A percentile compares a stretch with the other conserved stretches of the same genome.
Evolutionary conservation across 2,329 filamentous ascomycete species (phyloP).

Genomic region (Colletotrichum endophyticum): DNA sequence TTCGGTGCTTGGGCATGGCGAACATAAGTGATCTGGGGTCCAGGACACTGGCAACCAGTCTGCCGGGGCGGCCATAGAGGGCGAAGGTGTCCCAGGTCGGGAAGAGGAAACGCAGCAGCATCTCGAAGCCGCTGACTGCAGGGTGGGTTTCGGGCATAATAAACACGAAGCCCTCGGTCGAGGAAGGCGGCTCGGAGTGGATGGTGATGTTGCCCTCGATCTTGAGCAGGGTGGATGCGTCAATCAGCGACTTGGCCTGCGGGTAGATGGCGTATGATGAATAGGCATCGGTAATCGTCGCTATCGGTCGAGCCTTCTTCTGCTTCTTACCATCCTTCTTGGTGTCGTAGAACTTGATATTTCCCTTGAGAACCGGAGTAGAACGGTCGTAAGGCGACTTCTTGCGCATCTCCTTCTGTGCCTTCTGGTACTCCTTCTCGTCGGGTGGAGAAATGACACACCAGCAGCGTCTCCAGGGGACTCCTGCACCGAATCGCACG

Average conservation of each 20-base stretch:
- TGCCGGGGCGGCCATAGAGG: slow-evolving; percentile 87
- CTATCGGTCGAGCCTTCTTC: slow-evolving; percentile 90
- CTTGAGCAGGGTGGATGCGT: slow-evolving; percentile 93
- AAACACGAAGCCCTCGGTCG: slow-evolving; percentile 93
- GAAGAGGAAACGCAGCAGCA: slow-evolving; percentile 90
- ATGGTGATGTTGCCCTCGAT: slow-evolving; percentile 91
- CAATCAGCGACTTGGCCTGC: slow-evolving; percentile 90
- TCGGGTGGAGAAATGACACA: slow-evolving; percentile 92
- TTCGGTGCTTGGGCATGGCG: slow-evolving; percentile 87
- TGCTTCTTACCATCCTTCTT: slow-evolving; percentile 78
- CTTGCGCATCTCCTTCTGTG: slow-evolving; percentile 83
- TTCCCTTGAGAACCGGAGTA: slow-evolving; percentile 74
- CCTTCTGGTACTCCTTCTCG: slow-evolving; percentile 87
- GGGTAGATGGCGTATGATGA: slow-evolving; percentile 96
- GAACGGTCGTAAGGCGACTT: slow-evolving; percentile 82
- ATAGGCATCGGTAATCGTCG: slow-evolving; percentile 88
- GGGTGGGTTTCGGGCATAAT: slow-evolving; percentile 95
- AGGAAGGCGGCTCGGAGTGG: slow-evolving; percentile 77
- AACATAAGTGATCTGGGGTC: slow-evolving; percentile 96
- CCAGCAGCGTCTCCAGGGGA: slow-evolving; percentile 96
- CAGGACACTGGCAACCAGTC: slow-evolving; percentile 84
- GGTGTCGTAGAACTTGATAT: slow-evolving; percentile 94
- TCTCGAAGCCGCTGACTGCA: slow-evolving; percentile 94
- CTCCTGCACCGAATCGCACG: slow-evolving; percentile 93
- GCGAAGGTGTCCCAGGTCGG: slow-evolving; percentile 93